Evolutionary conservation across 2,329 filamentous ascomycete species (phyloP).

Genomic region (Xylariomycetidae sp.): DNA sequence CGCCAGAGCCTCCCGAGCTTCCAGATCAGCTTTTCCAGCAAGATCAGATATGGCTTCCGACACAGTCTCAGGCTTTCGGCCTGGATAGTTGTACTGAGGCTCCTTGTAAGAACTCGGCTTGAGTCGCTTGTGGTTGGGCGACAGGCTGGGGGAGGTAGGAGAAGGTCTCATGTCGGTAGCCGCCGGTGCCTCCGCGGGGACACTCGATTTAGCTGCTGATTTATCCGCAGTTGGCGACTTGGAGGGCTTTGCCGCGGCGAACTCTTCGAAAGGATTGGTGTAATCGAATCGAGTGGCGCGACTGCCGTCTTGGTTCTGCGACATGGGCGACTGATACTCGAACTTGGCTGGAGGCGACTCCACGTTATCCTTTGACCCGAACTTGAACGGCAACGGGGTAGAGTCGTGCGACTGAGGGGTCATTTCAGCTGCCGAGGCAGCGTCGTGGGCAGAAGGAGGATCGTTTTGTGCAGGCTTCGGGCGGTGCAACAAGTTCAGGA

Average conservation of each 20-base stretch:
- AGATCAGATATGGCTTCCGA: constrained; percentile 63
- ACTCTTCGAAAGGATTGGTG: constrained; percentile 36
- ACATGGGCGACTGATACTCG: constrained; percentile 22
- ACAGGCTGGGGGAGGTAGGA: constrained; percentile 36
- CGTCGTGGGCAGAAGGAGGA: constrained; percentile 34
- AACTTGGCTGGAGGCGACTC: constrained; percentile 21
- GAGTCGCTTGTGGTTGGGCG: constrained; percentile 37
- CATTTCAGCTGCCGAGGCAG: constrained; percentile 25
- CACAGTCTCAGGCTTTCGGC: too few relatives aligned
- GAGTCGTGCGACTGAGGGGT: constrained; percentile 20
- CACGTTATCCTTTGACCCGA: constrained; percentile 12
- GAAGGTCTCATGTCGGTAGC: too few relatives aligned
- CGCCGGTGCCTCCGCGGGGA: constrained; percentile 24
- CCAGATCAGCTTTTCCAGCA: constrained; percentile 44
- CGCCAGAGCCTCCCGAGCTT: constrained; percentile 60
- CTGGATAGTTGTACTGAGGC: too few relatives aligned
- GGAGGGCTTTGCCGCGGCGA: constrained; percentile 31
- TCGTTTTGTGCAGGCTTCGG: constrained; percentile 62
- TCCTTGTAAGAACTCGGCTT: constrained; percentile 25
- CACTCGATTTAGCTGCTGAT: constrained; percentile 18
- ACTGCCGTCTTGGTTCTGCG: constrained; percentile 16
- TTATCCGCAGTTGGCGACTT: constrained; percentile 30
- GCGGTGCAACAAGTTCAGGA: constrained; percentile 79
- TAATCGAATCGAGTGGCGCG: constrained; percentile 29
- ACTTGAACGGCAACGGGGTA: constrained; percentile 21